Conservation (phyloP, 2,329 filamentous ascomycete species). For the Colletotrichum chlorophyti region DNA sequence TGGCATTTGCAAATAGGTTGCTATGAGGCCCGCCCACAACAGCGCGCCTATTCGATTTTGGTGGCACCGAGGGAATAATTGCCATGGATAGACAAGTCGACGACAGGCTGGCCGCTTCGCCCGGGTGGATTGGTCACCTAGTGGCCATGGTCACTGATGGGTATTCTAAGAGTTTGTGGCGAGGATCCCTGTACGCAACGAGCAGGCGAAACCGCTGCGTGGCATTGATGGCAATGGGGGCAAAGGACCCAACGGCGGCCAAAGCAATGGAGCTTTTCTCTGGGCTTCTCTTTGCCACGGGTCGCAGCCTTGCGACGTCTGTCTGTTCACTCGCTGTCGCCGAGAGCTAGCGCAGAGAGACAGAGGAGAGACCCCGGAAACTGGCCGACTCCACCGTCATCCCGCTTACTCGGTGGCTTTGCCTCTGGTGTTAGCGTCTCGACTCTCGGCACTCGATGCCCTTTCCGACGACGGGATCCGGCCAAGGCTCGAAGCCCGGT, state of each 20-base stretch:
- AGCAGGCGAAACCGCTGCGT: conserved; percentile 18
- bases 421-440: background rate
- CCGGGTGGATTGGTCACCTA: conserved; percentile 1
- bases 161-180: conserved; percentile 7
- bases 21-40: conserved; percentile 10
- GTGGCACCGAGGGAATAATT: conserved; percentile 10
- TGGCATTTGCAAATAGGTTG: conserved; percentile 27
- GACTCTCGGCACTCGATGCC: background rate
- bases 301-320: conserved; percentile 23
- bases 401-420: conserved; percentile 3
- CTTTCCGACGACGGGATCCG: conserved; percentile 20
- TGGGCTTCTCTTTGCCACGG: conserved; percentile 22
- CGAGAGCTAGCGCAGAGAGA: conserved; percentile 17
- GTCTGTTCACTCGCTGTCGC: conserved; percentile 25
- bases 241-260: too few relatives aligned
- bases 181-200: conserved; percentile 16
- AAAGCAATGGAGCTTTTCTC: conserved; percentile 1
- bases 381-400: conserved; percentile 21
- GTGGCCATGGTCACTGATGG: background rate
- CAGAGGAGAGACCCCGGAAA: conserved; percentile 21
- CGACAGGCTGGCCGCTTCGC: conserved; percentile 10
- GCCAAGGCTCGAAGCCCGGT: conserved; percentile 14
- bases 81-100: conserved; percentile 7
- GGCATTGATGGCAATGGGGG: conserved; percentile 17
- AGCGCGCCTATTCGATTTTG: conserved; percentile 4